Evolutionary conservation across 352 stramenopile species (phyloP), one percentile per base, ranked within the genome.

Genomic region (Phytopythium oedochilum): DNA sequence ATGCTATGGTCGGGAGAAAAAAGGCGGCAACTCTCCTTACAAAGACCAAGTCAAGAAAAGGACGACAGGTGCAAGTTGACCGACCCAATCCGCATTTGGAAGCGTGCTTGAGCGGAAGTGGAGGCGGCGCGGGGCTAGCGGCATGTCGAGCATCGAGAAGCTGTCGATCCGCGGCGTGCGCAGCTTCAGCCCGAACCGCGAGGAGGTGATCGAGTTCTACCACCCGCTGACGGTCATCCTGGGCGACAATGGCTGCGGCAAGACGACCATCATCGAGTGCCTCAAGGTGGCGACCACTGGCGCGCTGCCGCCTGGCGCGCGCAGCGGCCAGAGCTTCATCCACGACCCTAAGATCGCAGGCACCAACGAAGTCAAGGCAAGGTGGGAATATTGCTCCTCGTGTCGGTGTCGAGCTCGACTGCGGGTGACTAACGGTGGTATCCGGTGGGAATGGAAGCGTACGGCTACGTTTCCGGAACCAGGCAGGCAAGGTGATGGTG

Each of bases 201-300:
- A 97, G 58, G 75, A 97, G 64, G 78, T 89, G 12, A 96, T 99
- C 64, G 92, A 98, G 70, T 99, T 99, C 71, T 98, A 97, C 68
- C 97, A 98, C 71, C 98, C 98, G 26, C 80, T 99, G 28, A 99
- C 98, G 5, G 98, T 99, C 52, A 99, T 99, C 57, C 74, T 98
- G 12, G 95, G 95, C 23, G 78, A 95, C 60, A 99, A 98, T 71
- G 95, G 96, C 51, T 98, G 89, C 60, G 97, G 96, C n/a, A 99
- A 99, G 86, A 99, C 98, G 1, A 99, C 98, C 17, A 98, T 99
- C 53, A 99, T 99, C 71, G 98, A 99, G 83, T 98, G 95, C 66
- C 88, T 99, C 32, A 99, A 99, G 73, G 96, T 98, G 47, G 89
- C 93, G 28, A 96, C 90, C 48, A 99, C 97, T 6, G 98, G 97